phyloP scores from a whole-genome alignment of 495 filamentous ascomycete genomes.

The Lasiosphaeria ovina region DNA sequence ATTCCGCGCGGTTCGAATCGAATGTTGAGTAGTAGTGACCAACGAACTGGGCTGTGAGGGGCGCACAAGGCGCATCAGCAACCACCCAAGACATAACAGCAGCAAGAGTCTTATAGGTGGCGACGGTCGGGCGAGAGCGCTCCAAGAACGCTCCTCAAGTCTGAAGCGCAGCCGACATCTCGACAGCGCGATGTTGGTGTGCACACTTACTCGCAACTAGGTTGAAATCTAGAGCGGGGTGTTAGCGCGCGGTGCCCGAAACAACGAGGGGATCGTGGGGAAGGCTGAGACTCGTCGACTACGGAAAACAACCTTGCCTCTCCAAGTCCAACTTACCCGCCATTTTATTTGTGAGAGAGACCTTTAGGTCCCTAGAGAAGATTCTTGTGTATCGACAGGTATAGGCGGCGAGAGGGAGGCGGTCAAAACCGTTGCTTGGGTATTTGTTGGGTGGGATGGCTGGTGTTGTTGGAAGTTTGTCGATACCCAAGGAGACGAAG shows the following conservation, averaged over 20 bases:
- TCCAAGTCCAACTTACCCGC: slow-evolving; percentile 9
- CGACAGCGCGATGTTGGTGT: background rate
- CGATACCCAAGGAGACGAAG: slow-evolving; percentile 22
- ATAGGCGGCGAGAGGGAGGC: background rate
- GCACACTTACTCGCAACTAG: slow-evolving; percentile 29
- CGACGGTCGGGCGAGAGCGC: too few species aligned
- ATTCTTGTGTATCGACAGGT: background rate
- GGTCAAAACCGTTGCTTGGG: background rate
- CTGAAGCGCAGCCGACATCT: background rate
- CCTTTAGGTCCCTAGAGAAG: background rate
- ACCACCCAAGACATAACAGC: background rate
- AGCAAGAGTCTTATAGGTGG: background rate
- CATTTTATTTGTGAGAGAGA: slow-evolving; percentile 8
- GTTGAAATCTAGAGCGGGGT: slow-evolving; percentile 22
- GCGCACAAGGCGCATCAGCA: slow-evolving; percentile 11
- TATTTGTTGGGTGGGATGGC: slow-evolving; percentile 10
- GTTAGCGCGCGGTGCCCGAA: background rate
- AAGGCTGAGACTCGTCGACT: background rate
- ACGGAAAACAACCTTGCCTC: background rate
- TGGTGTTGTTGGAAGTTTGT: slow-evolving; percentile 21
- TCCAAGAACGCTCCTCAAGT: too few species aligned
- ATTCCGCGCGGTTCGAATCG: slow-evolving; percentile 59
- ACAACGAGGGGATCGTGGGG: slow-evolving; percentile 11
- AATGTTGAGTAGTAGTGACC: slow-evolving; percentile 87
- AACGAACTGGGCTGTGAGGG: slow-evolving; percentile 70